Evolutionary conservation across 495 filamentous ascomycete species (phyloP), one percentile per base, ranked within the genome.

Genomic region (Hypoxylon rickii): DNA sequence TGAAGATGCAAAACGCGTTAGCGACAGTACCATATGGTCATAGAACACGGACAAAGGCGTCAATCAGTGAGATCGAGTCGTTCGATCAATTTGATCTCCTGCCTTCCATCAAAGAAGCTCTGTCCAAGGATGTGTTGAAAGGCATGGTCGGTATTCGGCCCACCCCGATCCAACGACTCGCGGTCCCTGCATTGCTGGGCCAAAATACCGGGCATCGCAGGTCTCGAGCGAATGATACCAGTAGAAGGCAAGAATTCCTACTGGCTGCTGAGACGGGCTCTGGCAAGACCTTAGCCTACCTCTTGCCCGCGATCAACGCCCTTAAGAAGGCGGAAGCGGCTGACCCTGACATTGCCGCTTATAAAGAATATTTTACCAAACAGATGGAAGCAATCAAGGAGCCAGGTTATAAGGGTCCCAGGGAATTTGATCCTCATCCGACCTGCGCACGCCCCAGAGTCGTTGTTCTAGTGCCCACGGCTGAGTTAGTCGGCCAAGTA

Each of bases 221-320:
- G 40, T 51, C 38, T 18, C 51, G 41, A 38, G 13, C 32, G 12
- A 57, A 50, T 3, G 34, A 53, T 8, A 55, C 69, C 17, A 40
- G 49, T 0, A 70, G 76, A n/a, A 81, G 81, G 58, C 76, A 86
- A 50, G 85, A 93, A 57, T 96, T 88, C 65, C 81, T 98, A 8
- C 78, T 98, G 13, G 94, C 95, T 0, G 94, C 95, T 8, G 94
- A 98, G 74, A 98, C 94, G 1, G 94, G 94, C 7, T 97, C 94
- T 1, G 94, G 94, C 46, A 98, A 98, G 73, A 98, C 94, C 1
- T 75, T 98, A 55, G 89, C 94, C 20, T 98, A 98, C 64, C 71
- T 96, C 18, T 65, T 96, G 15, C 95, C 94, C 0, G 73, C 84
- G 13, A 73, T 97, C 29, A 83, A 98, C 74, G 85, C 87, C 16